Percentiles rank a stretch among this genome's conserved stretches.
Evolutionary conservation across 192 early-diverging fungal genomes (phyloP).

Genomic region (Geranomyces variabilis): DNA sequence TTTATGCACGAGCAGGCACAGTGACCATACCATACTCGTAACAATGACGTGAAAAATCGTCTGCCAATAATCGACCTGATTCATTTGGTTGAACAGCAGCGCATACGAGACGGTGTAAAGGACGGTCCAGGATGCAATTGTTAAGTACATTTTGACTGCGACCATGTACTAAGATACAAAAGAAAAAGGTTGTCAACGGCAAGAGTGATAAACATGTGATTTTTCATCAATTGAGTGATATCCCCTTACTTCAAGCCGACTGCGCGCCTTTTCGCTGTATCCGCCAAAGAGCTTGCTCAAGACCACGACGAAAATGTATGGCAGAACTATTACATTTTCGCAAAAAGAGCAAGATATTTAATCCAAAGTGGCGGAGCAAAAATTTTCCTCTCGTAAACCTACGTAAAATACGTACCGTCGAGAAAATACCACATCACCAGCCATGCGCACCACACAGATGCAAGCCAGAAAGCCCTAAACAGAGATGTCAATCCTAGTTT

Average conservation of each 20-base stretch:
- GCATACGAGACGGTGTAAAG: conserved; percentile 24
- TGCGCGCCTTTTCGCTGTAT: conserved; percentile 27
- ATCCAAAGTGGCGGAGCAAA: too few species aligned
- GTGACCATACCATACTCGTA: conserved; percentile 29
- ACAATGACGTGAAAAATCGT: conserved; percentile 28
- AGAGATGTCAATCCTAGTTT: not conserved
- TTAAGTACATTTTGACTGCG: conserved; percentile 31
- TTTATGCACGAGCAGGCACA: conserved; percentile 34
- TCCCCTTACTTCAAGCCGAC: conserved; percentile 37
- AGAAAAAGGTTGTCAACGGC: too few species aligned
- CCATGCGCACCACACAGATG: conserved; percentile 17
- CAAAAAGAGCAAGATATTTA: too few species aligned
- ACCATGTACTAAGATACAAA: conserved; percentile 27
- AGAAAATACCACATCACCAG: conserved; percentile 35
- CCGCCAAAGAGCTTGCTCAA: conserved; percentile 17
- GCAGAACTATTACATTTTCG: conserved; percentile 11
- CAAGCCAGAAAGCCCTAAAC: conserved; percentile 28
- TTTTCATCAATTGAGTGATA: too few species aligned
- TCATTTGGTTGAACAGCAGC: conserved; percentile 34
- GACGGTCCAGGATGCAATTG: conserved; percentile 31
- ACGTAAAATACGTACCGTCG: conserved; percentile 18
- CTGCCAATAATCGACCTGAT: conserved; percentile 25
- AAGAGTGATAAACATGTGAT: not conserved
- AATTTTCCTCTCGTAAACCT: too few species aligned
- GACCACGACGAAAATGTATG: conserved; percentile 21